These are phyloP conservation scores for Colletotrichum tropicicola DNA, from an alignment of 2,329 filamentous ascomycete species.

Conservation along the genomic window DNA sequence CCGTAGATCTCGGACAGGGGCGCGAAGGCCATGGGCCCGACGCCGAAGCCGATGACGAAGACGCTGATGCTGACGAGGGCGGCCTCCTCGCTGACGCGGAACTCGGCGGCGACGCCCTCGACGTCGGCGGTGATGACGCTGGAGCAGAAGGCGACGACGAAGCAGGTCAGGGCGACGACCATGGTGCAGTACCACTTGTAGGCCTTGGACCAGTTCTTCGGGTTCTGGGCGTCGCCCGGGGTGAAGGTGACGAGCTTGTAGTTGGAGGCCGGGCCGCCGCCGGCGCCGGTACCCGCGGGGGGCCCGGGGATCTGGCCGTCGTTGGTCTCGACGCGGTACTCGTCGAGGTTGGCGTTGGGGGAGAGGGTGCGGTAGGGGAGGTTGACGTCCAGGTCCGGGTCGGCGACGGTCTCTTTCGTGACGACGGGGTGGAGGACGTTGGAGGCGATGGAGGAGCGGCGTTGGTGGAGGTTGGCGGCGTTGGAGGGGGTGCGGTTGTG, in stretches of 20 bases:
- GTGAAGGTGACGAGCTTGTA: conserved; percentile 72
- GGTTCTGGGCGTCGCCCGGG: conserved; percentile 77
- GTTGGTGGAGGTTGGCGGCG: background rate
- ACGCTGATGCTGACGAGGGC: conserved; percentile 76
- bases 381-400: conserved; percentile 58
- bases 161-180: conserved; percentile 80
- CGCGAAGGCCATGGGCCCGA: conserved; percentile 83
- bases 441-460: conserved; percentile 35
- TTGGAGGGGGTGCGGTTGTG: background rate
- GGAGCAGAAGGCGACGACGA: conserved; percentile 76
- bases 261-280: conserved; percentile 36
- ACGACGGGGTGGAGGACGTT: conserved; percentile 26
- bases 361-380: conserved; percentile 73
- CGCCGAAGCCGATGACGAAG: conserved; percentile 84
- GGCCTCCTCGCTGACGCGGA: conserved; percentile 77
- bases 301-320: conserved; percentile 68
- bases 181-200: conserved; percentile 89
- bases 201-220: conserved; percentile 84
- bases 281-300: conserved; percentile 9
- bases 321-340: conserved; percentile 71
- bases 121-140: conserved; percentile 84
- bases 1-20: conserved; percentile 81
- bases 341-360: conserved; percentile 67
- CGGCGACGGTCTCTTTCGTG: conserved; percentile 44
- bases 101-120: conserved; percentile 67